Evolutionary conservation across 1,284 basidiomycete species (phyloP).

Genomic region (Golubevia sp.): DNA sequence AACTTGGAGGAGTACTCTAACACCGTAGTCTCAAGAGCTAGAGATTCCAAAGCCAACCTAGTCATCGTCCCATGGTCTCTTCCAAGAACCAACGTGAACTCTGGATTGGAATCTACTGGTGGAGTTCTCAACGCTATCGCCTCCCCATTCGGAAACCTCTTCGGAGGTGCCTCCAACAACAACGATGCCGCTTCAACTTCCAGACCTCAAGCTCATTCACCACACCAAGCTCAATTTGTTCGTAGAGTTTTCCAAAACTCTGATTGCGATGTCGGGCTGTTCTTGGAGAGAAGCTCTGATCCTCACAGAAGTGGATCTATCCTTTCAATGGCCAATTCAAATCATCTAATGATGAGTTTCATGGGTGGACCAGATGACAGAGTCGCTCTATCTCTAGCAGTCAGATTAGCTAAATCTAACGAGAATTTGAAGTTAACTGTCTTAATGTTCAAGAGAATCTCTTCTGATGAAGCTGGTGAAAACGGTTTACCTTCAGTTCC

Average conservation of each 20-base stretch:
- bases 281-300: slow-evolving; percentile 73
- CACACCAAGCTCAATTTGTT: slow-evolving; percentile 69
- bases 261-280: slow-evolving; percentile 70
- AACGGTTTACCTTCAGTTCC: slow-evolving; percentile 25
- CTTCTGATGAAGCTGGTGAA: slow-evolving; percentile 26
- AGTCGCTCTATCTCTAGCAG: slow-evolving; percentile 68
- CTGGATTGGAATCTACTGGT: slow-evolving; percentile 13
- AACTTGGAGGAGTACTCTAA: slow-evolving; percentile 73
- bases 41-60: slow-evolving; percentile 71
- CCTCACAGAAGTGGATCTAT: slow-evolving; percentile 58
- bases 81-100: slow-evolving; percentile 24
- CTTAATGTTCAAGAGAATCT: slow-evolving; percentile 25
- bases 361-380: slow-evolving; percentile 91
- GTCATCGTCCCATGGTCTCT: slow-evolving; percentile 80
- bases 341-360: slow-evolving; percentile 83
- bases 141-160: slow-evolving; percentile 71
- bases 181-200: slow-evolving; percentile 58
- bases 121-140: slow-evolving; percentile 15
- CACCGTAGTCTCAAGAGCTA: slow-evolving; percentile 72
- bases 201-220: slow-evolving; percentile 63
- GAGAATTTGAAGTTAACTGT: slow-evolving; percentile 27
- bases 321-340: slow-evolving; percentile 49
- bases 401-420: slow-evolving; percentile 31
- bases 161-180: slow-evolving; percentile 64
- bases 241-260: slow-evolving; percentile 74